Evolutionary conservation across 176 grass and related monocot genomes (phyloP), one percentile per base, ranked within the genome.

Genomic region (Ensete glaucum): DNA sequence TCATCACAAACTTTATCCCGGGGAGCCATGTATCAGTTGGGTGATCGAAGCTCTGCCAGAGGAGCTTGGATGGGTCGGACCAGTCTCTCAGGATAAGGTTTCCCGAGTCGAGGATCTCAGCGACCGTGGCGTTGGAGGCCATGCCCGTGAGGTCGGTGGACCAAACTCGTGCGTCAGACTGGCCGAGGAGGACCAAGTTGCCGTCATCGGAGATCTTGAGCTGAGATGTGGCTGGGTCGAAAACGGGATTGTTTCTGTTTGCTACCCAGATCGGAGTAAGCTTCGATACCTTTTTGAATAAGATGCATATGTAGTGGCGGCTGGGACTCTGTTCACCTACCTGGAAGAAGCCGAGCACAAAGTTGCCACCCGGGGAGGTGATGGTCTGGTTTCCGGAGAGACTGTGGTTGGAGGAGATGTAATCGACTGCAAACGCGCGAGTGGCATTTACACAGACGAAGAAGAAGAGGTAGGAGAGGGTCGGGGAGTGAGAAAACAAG

Each of bases 221-320:
- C 80, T 79, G 26, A 17, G 88, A 64, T 0, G 79, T 71, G 54
- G 77, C 53, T 0, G 85, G 82, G 68, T 97, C 84, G 0, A 74
- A 64, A 49, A 89, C 79, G 22, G 94, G 85, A 26, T 2, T 24
- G 15, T 78, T 34, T 11, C 74, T 43, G 73, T 88, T 97, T n/a
- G 90, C 88, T 17, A 76, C 82, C 84, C 90, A 97, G 57, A 97
- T 87, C 0, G 94, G 17, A 23, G 90, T 93, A 49, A 9, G 1
- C 74, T 8, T 0, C 1, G 64, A 82, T 79, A 91, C 83, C 23
- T 26, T 53, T 79, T 76, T 93, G 80, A 90, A 97, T 90, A 90
- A 97, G 85, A 97, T 97, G 54, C 83, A 80, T 72, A 97, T 84
- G 85, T 97, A 97, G 81, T 85, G 91, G 26, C 69, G 62, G 72